Conservation (phyloP, 2,329 filamentous ascomycete species). For the Penicillium sp. region DNA sequence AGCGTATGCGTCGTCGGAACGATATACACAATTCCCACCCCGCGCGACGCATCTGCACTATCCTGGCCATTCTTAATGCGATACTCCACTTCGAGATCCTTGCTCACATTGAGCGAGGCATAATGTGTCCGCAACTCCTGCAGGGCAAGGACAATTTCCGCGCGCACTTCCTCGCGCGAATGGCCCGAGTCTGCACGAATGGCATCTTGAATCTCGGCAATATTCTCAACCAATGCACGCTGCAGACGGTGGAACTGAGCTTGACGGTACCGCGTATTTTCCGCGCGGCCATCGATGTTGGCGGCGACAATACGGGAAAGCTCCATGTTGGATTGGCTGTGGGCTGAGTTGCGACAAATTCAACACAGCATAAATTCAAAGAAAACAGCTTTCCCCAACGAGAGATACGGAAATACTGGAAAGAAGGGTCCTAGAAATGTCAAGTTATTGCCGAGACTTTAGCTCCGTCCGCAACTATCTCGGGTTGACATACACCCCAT, state of each 20-base stretch:
- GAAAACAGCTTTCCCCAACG: no score
- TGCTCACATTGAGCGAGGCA: constrained; percentile 20
- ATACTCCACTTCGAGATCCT: constrained; percentile 29
- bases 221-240: constrained; percentile 31
- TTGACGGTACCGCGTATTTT: constrained; percentile 45
- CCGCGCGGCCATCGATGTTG: constrained; percentile 43
- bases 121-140: constrained; percentile 33
- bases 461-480: constrained; percentile 1
- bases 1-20: constrained; percentile 53
- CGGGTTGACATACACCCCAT: no score
- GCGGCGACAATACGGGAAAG: constrained; percentile 37
- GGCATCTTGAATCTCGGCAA: constrained; percentile 35
- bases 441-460: neutral
- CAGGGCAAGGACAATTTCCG: constrained; percentile 31
- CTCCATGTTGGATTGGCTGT: constrained; percentile 13
- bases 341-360: neutral
- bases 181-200: constrained; percentile 36
- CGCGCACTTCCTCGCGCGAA: constrained; percentile 37
- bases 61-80: constrained; percentile 27
- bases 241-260: constrained; percentile 45
- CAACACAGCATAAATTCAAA: neutral
- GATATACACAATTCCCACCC: constrained; percentile 48
- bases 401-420: neutral
- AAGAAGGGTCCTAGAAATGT: neutral
- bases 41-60: constrained; percentile 14